Evolutionary conservation across 2,329 filamentous ascomycete species (phyloP), one percentile per base, ranked within the genome.

Genomic region (Colletotrichum sansevieriae): DNA sequence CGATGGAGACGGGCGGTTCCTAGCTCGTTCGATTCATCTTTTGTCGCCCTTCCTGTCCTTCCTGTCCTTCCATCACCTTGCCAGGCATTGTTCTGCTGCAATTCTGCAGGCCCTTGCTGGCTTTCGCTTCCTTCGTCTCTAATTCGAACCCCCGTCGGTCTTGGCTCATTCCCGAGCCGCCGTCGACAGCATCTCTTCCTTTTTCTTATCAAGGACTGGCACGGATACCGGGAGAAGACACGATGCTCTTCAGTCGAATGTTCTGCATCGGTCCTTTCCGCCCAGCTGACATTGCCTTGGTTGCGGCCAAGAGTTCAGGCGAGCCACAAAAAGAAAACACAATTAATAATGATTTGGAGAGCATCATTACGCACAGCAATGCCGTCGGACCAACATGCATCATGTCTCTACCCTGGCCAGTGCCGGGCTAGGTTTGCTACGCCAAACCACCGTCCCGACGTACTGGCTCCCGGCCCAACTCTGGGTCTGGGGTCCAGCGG

Each of bases 401-500:
- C 43, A 57, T 49, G 39, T 57, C 35, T 60, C 47, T 35, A 51
- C 41, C 58, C 49, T 65, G 65, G 29, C 55, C 65, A 51, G 49
- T 68, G 49, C 65, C 62, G 65, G 41, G 55, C 65, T 68, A 65
- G 55, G 65, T 61, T 60, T 60, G 55, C 55, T 60, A 60, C 62
- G 47, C 61, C 59, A 68, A 68, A 58, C 62, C 55, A 55, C 61
- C 33, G 62, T 60, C 62, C 65, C 65, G 62, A 65, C 65, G 43
- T 65, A 65, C 65, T 68, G 65, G 65, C 65, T 68, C 65, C 62
- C 62, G 55, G 65, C 62, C 62, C 65, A 68, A 44, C 55, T 39
- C 41, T 58, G 60, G 37, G 44, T 18, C 54, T 68, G 46, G 65
- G 65, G 60, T 46, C 44, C 39, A 64, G 22, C 58, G 20, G 37